These are phyloP conservation scores for Pezicula radicicola DNA, from an alignment of 2,329 filamentous ascomycete species.

Conservation along the genomic window DNA sequence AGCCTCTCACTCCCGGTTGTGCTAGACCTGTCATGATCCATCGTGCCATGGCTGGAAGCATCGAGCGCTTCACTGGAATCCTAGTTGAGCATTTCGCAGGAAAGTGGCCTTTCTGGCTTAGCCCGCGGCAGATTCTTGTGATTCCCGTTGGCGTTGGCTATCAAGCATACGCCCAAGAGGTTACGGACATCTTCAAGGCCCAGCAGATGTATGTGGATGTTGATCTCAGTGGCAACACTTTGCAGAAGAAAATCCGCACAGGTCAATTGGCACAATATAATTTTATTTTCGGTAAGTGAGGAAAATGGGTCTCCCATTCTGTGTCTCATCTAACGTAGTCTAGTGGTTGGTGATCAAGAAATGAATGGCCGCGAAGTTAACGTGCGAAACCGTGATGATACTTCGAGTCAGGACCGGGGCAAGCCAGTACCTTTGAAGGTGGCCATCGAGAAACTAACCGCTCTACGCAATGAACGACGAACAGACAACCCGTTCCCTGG, in stretches of 20 bases:
- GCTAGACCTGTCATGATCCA: constrained; percentile 85
- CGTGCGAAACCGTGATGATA: constrained; percentile 62
- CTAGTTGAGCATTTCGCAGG: constrained; percentile 81
- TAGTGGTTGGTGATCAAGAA: constrained; percentile 61
- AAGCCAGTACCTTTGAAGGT: constrained; percentile 55
- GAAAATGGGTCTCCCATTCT: background rate
- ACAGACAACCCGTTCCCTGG: constrained; percentile 34
- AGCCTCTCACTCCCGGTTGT: constrained; percentile 62
- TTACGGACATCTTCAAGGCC: constrained; percentile 64
- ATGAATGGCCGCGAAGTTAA: constrained; percentile 58
- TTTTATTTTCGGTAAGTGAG: constrained; percentile 68
- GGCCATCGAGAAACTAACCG: constrained; percentile 51
- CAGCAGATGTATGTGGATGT: constrained; percentile 69
- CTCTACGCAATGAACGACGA: constrained; percentile 45
- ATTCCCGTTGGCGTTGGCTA: constrained; percentile 73
- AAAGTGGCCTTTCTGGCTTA: constrained; percentile 89
- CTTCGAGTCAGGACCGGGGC: constrained; percentile 57
- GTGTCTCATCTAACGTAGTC: constrained; percentile 6
- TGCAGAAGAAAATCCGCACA: constrained; percentile 86
- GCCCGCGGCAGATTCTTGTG: constrained; percentile 76
- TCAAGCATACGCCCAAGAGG: constrained; percentile 72
- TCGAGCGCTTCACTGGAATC: constrained; percentile 70
- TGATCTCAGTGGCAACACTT: constrained; percentile 72
- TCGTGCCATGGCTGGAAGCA: constrained; percentile 72
- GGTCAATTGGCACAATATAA: constrained; percentile 81